A percentile compares a stretch with the other conserved stretches of the same genome.
These are phyloP conservation scores for Pichia insulana DNA, from an alignment of 805 yeast genomes.

Conservation along the genomic window DNA sequence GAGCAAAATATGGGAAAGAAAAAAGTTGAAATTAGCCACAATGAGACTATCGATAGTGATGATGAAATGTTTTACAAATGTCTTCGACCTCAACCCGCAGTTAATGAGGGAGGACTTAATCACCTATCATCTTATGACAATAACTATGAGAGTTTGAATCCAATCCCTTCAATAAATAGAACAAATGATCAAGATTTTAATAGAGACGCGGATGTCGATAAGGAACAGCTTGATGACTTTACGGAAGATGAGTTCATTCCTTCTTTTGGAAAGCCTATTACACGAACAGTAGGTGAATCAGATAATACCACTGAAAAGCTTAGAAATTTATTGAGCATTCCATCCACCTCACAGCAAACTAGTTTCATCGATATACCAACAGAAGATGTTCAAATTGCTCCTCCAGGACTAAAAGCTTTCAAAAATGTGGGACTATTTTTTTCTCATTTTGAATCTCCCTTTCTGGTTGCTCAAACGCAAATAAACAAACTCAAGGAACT, in stretches of 20 bases:
- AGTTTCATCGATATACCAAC: constrained; percentile 5
- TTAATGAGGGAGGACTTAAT: no score
- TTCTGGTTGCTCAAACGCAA: constrained; percentile 77
- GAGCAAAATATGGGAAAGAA: constrained; percentile 7
- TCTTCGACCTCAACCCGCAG: no score
- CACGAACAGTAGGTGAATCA: constrained; percentile 18
- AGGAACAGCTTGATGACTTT: background rate
- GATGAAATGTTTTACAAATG: no score
- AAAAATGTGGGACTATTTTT: constrained; percentile 58
- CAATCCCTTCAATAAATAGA: no score
- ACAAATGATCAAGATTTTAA: constrained; percentile 1
- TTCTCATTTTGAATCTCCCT: constrained; percentile 79
- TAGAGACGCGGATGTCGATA: constrained; percentile 1
- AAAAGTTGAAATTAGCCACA: background rate
- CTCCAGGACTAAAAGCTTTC: constrained; percentile 28
- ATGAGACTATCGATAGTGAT: no score
- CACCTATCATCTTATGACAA: no score
- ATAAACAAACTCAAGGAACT: constrained; percentile 46
- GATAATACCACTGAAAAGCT: constrained; percentile 50
- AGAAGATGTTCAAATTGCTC: background rate
- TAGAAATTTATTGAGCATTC: constrained; percentile 49
- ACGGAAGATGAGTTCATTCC: constrained; percentile 26
- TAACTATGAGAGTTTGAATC: no score
- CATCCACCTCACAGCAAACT: constrained; percentile 9
- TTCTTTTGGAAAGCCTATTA: constrained; percentile 33